A percentile compares a stretch with the other conserved stretches of the same genome.
phyloP scores from a whole-genome alignment of 2,329 filamentous ascomycete genomes.

The Zymoseptoria brevis region DNA sequence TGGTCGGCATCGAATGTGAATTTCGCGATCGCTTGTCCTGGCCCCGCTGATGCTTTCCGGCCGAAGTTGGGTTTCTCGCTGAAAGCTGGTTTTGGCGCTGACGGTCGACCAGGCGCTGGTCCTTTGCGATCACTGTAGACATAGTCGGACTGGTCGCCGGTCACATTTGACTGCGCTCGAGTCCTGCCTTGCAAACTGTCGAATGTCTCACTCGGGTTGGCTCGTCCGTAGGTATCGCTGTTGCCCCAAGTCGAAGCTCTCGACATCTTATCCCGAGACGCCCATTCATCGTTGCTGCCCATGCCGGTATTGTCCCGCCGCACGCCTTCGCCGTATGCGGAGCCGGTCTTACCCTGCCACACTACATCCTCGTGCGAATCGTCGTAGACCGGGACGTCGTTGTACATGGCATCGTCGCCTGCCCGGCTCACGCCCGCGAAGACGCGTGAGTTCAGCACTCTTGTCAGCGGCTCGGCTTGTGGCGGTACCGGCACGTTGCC shows the following conservation, averaged over 20 bases:
- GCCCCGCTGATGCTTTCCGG: constrained; percentile 42
- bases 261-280: constrained; percentile 50
- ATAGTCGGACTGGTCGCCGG: constrained; percentile 42
- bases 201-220: constrained; percentile 45
- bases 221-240: constrained; percentile 47
- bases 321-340: constrained; percentile 60
- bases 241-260: constrained; percentile 68
- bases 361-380: constrained; percentile 72
- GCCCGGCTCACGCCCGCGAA: constrained; percentile 60
- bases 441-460: constrained; percentile 71
- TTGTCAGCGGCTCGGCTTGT: constrained; percentile 75
- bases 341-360: constrained; percentile 69
- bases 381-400: constrained; percentile 85
- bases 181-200: constrained; percentile 32
- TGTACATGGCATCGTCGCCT: constrained; percentile 69
- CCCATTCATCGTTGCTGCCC: constrained; percentile 36
- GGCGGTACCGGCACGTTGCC: constrained; percentile 71
- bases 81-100: constrained; percentile 85
- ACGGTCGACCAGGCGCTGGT: constrained; percentile 64
- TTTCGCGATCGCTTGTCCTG: constrained; percentile 80
- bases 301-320: constrained; percentile 41
- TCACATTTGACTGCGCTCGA: constrained; percentile 29
- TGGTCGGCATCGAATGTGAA: constrained; percentile 95
- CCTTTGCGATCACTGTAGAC: constrained; percentile 45
- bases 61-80: constrained; percentile 33